Conservation (phyloP, 352 stramenopile genomes). For the Phytopythium aichiense region DNA sequence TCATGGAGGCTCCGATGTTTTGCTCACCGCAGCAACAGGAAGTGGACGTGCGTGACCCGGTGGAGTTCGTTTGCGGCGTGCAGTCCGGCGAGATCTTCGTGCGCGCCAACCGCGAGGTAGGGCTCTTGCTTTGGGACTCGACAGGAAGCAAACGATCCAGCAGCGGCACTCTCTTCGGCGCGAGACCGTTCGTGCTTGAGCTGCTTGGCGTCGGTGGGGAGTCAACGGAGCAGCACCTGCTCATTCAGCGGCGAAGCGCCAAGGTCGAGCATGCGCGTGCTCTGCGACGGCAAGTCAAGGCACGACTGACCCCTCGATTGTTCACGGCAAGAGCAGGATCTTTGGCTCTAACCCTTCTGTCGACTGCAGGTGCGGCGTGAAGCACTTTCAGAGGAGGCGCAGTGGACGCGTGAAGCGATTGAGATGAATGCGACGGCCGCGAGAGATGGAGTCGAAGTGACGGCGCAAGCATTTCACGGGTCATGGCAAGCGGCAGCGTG, state of each 20-base stretch:
- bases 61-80: constrained; percentile 9
- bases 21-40: not conserved
- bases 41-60: not conserved
- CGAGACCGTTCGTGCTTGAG: constrained; percentile 23
- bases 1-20: not conserved
- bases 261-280: not conserved
- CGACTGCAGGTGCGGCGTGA: not conserved
- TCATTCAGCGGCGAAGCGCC: not conserved
- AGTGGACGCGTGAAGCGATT: not conserved
- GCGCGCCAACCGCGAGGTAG: constrained; percentile 15
- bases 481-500: not conserved
- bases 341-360: not conserved
- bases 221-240: not conserved
- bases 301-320: not conserved
- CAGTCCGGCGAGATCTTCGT: constrained; percentile 49
- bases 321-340: not conserved
- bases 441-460: not conserved
- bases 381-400: not conserved
- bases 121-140: not conserved
- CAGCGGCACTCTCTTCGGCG: constrained; percentile 22
- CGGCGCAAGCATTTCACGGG: not conserved
- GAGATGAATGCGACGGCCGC: not conserved
- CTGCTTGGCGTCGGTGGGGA: constrained; percentile 9
- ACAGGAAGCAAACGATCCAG: constrained; percentile 6
- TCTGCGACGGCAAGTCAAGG: not conserved